phyloP scores from a whole-genome alignment of 352 stramenopile genomes.

The Phytophthora foliorum region DNA sequence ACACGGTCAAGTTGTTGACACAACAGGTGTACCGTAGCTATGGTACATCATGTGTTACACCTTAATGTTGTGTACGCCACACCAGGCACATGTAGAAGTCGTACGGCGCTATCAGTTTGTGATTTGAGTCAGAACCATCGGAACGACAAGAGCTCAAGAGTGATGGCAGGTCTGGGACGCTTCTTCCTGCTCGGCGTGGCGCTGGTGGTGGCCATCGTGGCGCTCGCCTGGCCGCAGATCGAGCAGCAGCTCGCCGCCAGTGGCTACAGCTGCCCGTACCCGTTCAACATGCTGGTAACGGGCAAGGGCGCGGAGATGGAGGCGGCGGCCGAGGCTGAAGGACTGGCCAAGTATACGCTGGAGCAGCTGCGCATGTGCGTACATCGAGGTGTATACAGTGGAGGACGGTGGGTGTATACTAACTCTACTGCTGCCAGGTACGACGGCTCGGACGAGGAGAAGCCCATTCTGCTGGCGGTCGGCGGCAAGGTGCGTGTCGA shows the following conservation, averaged over 20 bases:
- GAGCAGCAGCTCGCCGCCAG: conserved; percentile 68
- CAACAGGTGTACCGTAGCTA: background rate
- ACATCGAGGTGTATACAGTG: conserved; percentile 2
- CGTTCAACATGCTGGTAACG: conserved; percentile 60
- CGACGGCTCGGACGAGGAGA: conserved; percentile 69
- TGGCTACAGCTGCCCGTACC: conserved; percentile 73
- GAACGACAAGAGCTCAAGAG: conserved; percentile 16
- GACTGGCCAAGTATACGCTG: conserved; percentile 63
- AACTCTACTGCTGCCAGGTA: conserved; percentile 43
- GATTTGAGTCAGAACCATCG: conserved; percentile 29
- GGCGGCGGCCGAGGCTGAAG: conserved; percentile 32
- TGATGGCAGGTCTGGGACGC: conserved; percentile 44
- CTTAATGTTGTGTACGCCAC: background rate
- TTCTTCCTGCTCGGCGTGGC: conserved; percentile 60
- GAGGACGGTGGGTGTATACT: conserved; percentile 6
- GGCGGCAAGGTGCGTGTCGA: conserved; percentile 64
- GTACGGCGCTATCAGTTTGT: conserved; percentile 17
- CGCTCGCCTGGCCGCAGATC: conserved; percentile 75
- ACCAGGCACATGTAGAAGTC: conserved; percentile 21
- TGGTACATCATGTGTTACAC: background rate
- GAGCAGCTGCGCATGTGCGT: conserved; percentile 69
- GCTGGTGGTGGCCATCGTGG: conserved; percentile 62
- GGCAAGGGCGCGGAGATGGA: conserved; percentile 33
- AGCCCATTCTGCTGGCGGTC: conserved; percentile 76
- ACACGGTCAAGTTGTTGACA: conserved; percentile 22